These are phyloP conservation scores for Rhododendron ovatum DNA, from an alignment of 148 eudicot species.

Conservation along the genomic window DNA sequence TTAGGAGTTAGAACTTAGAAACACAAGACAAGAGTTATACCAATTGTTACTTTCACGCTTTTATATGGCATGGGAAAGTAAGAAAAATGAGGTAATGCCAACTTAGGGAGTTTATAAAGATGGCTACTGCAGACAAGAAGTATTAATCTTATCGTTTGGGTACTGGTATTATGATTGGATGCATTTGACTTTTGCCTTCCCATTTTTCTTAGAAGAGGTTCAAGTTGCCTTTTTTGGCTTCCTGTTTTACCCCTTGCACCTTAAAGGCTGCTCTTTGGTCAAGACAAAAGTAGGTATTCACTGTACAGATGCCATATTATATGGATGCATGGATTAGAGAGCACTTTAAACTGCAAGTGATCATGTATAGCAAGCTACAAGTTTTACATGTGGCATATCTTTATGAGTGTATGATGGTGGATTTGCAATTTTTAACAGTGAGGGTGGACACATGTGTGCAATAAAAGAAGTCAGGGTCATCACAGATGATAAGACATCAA, in stretches of 20 bases:
- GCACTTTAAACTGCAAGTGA: not conserved
- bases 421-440: slow-evolving; percentile 43
- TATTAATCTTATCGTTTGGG: not conserved
- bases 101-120: not conserved
- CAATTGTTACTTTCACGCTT: not conserved
- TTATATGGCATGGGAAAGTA: not conserved
- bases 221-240: not conserved
- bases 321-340: not conserved
- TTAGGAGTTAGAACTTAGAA: not conserved
- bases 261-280: not conserved
- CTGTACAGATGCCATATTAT: too few relatives aligned
- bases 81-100: not conserved
- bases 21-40: not conserved
- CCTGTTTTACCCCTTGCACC: not conserved
- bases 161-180: not conserved
- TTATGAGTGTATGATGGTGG: not conserved
- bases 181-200: not conserved
- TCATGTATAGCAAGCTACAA: not conserved
- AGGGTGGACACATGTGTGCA: slow-evolving; percentile 93
- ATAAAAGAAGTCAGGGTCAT: slow-evolving; percentile 83
- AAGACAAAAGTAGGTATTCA: not conserved
- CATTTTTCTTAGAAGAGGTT: not conserved
- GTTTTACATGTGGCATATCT: not conserved
- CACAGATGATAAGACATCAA: slow-evolving; percentile 79
- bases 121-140: not conserved